Evolutionary conservation across 2,329 filamentous ascomycete species (phyloP), one percentile per base, ranked within the genome.

Genomic region (Phialophora expanda): DNA sequence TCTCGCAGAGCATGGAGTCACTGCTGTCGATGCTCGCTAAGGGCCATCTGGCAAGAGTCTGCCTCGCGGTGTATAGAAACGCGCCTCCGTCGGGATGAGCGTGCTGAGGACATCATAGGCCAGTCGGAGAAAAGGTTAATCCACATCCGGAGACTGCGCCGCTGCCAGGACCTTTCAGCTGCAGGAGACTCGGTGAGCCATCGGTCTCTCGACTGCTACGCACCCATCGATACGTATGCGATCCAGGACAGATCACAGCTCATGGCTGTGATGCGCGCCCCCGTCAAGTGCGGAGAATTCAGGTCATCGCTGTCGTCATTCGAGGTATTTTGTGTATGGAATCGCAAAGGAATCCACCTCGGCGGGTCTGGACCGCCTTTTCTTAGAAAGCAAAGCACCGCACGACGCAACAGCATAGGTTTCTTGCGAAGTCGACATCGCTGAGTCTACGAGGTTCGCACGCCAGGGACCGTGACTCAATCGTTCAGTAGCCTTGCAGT

Each of bases 61-160:
- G 63, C 63, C 63, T 65, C 56, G 57, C 63, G 53, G 8, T 53
- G 51, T 51, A 56, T 60, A 56, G 48, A 56, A 60, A 63, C 17
- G 28, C 54, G 56, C 46, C 56, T 55, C 28, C 20, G 14, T 62
- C 60, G 64, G 64, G 38, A 54, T 66, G 55, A 55, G 30, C 59
- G 63, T 51, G 57, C 51, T 56, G 46, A 56, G 22, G 20, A 50
- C 17, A n/a, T 8, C 30, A 58, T 56, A 28, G 55, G 50, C 46
- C 55, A 55, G 28, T 32, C 64, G 60, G 64, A 60, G 48, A 14
- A 61, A 56, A 56, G 38, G 60, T 60, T 63, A 61, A 66, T 66
- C 64, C 64, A 66, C 59, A 50, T 50, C 64, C 59, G 60, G 54
- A 32, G 26, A 30, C 44, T 56, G 54, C 56, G 56, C 62, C 55